Percentiles rank a stretch among this genome's conserved stretches.
These are phyloP conservation scores for Neonectria sp. DNA, from an alignment of 2,329 filamentous ascomycete species.

Conservation along the genomic window DNA sequence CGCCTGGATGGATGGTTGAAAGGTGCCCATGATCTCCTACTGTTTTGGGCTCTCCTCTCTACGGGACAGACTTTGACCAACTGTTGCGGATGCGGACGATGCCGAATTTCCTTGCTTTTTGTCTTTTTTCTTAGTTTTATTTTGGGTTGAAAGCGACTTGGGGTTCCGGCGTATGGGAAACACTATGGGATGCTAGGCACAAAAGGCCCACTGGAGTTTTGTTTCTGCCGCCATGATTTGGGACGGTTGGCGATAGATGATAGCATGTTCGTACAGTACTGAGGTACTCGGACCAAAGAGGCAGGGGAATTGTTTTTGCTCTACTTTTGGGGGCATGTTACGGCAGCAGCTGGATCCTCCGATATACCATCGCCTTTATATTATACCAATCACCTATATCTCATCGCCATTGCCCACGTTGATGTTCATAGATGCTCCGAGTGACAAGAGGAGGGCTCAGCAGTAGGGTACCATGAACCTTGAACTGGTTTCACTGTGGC, in stretches of 20 bases:
- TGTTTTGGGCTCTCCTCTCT: neutral
- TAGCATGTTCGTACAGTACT: slow-evolving; percentile 2
- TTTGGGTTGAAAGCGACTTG: slow-evolving; percentile 6
- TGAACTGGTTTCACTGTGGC: neutral
- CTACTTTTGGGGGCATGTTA: neutral
- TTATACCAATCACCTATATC: neutral
- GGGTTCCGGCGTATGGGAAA: slow-evolving; percentile 15
- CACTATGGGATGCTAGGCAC: slow-evolving; percentile 19
- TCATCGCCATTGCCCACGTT: neutral
- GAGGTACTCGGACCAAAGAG: neutral
- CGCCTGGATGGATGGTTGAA: slow-evolving; percentile 11
- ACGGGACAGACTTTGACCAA: neutral
- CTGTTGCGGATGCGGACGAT: neutral
- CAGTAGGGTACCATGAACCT: neutral
- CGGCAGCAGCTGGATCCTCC: neutral
- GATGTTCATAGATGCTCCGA: neutral
- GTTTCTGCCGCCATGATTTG: slow-evolving; percentile 11
- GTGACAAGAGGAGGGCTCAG: neutral
- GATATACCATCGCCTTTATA: slow-evolving; percentile 5
- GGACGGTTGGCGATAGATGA: slow-evolving; percentile 6
- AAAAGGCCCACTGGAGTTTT: slow-evolving; percentile 13
- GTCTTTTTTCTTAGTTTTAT: slow-evolving; percentile 4
- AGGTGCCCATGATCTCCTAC: neutral
- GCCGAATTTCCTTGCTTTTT: neutral
- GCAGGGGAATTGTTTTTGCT: neutral